Base-by-base conservation (phyloP, 2,329 filamentous ascomycete species). In the Rhynchosporium agropyri region DNA sequence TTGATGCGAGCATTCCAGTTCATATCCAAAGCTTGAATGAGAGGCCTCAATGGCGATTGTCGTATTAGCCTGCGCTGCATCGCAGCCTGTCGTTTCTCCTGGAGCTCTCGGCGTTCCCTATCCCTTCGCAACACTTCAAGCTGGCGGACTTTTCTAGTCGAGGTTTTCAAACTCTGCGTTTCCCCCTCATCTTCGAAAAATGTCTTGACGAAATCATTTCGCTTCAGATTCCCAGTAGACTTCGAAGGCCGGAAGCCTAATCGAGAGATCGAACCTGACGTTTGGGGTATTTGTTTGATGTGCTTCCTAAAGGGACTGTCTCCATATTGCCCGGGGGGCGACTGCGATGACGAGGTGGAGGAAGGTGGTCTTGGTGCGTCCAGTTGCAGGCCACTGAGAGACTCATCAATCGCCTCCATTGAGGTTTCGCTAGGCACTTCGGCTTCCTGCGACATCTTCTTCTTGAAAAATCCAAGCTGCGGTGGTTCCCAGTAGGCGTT, bases 1-100 rank as follows among this genome's bases (percentile, higher is more conserved):
- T 69, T 51, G n/a, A 82, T 74, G 42, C 68, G 74, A 1, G 66
- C 45, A 9, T 76, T 69, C 80, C 79, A 82, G 12, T 77, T 72
- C 0, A 69, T 48, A 31, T 71, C 64, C n/a, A 83, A 65, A 8
- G 72, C 60, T 54, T 69, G 62, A 29, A 75, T 43, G 15, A 74
- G 64, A 8, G 61, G 50, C 26, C 63, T 68, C 13, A 50, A 33
- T 26, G 73, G 73, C 31, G 61, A 26, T 40, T 67, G 68, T 5
- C 73, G 70, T 29, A 58, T 42, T 5, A 73, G 43, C 46, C 71
- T 67, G 36, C 65, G 68, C 60, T 72, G 65, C 54, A 68, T 73
- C 45, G 62, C 67, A 31, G 67, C 67, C 50, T 61, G 56, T 26
- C 65, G 61, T 8, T 53, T 65, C 13, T 63, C 67, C 53, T 67